Evolutionary conservation across 2,329 filamentous ascomycete genomes (phyloP), one percentile per base, ranked within the genome.

Genomic region (Neofusicoccum cordaticola): DNA sequence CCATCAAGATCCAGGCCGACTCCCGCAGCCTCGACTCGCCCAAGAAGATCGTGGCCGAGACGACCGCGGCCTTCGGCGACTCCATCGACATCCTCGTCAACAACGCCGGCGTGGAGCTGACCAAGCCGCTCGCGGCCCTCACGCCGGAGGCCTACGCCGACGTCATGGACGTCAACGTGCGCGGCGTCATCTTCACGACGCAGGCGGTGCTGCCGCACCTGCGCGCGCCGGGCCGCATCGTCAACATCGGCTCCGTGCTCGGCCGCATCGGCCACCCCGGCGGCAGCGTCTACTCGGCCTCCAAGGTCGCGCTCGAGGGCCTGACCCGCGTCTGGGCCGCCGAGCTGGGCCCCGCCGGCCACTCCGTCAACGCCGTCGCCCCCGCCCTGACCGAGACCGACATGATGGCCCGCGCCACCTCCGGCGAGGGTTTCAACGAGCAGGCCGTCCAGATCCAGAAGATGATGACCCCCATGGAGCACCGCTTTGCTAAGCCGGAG

Each of bases 131-230:
- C 1, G 93, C 93, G n/a, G 85, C 91, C 45, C 97, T 98, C 74
- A 84, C 83, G 13, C 84, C 91, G 71, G 88, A 89, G 65, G 93
- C 98, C 79, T 90, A 97, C 71, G 84, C 90, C 71, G 73, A 88
- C 76, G 97, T 98, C 93, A 91, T 97, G 74, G 81, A 85, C 51
- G 98, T 94, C 65, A 99, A 99, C 76, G 93, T 98, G 60, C 94
- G 90, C 1, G 94, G 95, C 34, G 84, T 99, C 37, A 95, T 99
- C 82, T 91, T 94, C 82, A 92, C 98, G 90, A 98, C 95, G 0
- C 95, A 99, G 82, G 91, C 91, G 50, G 83, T 97, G 66, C 80
- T 98, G n/a, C 88, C 91, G 58, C 88, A 92, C 75, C 95, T 94
- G 70, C 74, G 82, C 68, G 92, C 92, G 64, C 82, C 85, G 34